phyloP scores from a whole-genome alignment of 495 filamentous ascomycete species.

The Articulospora tetracladia region DNA sequence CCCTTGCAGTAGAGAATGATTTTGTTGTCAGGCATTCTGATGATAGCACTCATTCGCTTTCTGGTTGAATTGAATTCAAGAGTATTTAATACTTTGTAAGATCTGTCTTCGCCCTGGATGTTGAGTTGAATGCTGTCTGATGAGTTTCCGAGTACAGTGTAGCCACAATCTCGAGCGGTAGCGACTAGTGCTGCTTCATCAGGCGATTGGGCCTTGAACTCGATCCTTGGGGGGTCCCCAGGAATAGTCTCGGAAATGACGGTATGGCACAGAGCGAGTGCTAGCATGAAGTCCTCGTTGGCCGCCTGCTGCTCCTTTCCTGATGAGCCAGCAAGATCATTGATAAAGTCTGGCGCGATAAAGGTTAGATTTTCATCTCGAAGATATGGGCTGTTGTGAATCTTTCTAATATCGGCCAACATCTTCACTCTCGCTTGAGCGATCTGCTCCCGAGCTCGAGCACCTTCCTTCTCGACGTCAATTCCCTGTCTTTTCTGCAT shows the following conservation, averaged over 20 bases:
- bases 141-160: constrained; percentile 83
- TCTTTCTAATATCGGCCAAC: constrained; percentile 63
- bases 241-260: constrained; percentile 90
- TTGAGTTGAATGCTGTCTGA: constrained; percentile 79
- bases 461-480: constrained; percentile 76
- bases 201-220: constrained; percentile 96
- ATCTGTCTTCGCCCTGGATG: constrained; percentile 76
- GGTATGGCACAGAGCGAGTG: constrained; percentile 90
- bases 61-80: constrained; percentile 96
- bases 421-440: constrained; percentile 70
- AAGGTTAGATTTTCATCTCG: constrained; percentile 89
- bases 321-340: constrained; percentile 71
- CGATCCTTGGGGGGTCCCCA: constrained; percentile 82
- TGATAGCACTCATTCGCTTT: constrained; percentile 98
- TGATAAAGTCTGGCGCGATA: constrained; percentile 81
- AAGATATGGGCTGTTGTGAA: constrained; percentile 89
- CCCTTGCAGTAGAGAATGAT: constrained; percentile 97
- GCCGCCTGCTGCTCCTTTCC: constrained; percentile 73
- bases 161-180: constrained; percentile 93
- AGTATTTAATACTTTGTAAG: constrained; percentile 87
- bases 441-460: constrained; percentile 72
- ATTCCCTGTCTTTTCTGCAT: constrained; percentile 90
- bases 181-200: constrained; percentile 95
- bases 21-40: constrained; percentile 89
- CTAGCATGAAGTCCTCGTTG: constrained; percentile 89